Percentiles rank a stretch among this genome's conserved stretches.
Conservation (phyloP, 2,329 filamentous ascomycete species). For the Emericellopsis atlantica region DNA sequence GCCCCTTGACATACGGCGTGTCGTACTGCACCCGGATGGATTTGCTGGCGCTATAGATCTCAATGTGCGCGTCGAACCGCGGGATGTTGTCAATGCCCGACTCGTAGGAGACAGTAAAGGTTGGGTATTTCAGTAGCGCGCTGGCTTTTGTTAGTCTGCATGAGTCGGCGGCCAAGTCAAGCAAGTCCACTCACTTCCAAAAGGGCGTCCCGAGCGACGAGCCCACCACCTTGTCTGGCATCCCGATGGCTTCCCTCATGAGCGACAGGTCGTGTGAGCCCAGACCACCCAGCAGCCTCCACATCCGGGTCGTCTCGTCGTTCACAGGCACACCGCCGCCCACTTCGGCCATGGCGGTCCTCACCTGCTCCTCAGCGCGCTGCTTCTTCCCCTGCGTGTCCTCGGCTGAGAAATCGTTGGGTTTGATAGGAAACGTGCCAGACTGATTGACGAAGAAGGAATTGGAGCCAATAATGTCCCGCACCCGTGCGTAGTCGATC, state of each 20-base stretch:
- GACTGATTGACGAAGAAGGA: constrained; percentile 30
- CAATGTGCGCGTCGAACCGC: constrained; percentile 32
- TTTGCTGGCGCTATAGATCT: constrained; percentile 36
- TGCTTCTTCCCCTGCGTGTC: constrained; percentile 7
- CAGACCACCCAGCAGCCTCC: constrained; percentile 29
- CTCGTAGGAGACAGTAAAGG: constrained; percentile 40
- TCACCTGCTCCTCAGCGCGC: constrained; percentile 13
- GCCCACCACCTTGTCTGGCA: constrained; percentile 8
- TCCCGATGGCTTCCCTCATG: constrained; percentile 30
- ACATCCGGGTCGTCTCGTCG: constrained; percentile 14
- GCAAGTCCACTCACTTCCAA: no score
- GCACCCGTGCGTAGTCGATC: constrained; percentile 40
- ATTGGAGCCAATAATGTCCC: constrained; percentile 36
- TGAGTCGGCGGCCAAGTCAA: constrained; percentile 9
- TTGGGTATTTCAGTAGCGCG: neutral
- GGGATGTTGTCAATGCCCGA: constrained; percentile 38
- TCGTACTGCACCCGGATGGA: constrained; percentile 31
- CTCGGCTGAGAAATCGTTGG: constrained; percentile 11
- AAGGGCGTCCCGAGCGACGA: constrained; percentile 17
- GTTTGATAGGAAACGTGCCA: constrained; percentile 29
- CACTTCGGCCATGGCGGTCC: constrained; percentile 10
- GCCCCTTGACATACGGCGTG: constrained; percentile 37
- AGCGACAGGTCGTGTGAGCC: constrained; percentile 37
- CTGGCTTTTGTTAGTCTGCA: neutral
- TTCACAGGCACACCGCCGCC: constrained; percentile 16